Percentiles rank a stretch among this genome's conserved stretches.
Conservation (phyloP, 116 monocot genomes). For the Trichopus zeylanicus region DNA sequence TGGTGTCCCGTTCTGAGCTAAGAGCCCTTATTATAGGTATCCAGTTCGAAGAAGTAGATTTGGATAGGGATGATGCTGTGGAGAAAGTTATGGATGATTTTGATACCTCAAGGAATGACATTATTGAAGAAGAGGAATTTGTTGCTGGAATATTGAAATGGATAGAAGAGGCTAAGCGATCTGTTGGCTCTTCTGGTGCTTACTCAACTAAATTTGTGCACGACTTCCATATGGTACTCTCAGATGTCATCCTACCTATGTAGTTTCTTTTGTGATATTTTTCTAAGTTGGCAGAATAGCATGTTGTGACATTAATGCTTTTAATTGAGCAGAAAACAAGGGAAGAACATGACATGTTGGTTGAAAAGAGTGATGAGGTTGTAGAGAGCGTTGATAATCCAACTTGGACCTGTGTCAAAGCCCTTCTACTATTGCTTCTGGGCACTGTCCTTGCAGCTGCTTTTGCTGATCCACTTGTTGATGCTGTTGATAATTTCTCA, state of each 20-base stretch:
- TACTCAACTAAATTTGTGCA: conserved; percentile 41
- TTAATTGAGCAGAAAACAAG: conserved; percentile 55
- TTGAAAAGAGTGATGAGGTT: conserved; percentile 50
- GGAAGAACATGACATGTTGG: conserved; percentile 55
- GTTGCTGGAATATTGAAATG: conserved; percentile 61
- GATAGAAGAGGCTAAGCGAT: conserved; percentile 59
- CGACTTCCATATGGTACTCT: conserved; percentile 74
- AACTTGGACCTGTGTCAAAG: conserved; percentile 39
- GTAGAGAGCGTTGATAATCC: conserved; percentile 58
- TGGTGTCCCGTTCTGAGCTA: conserved; percentile 54
- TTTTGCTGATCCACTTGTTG: conserved; percentile 96
- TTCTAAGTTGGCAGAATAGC: no score
- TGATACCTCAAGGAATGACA: conserved; percentile 68
- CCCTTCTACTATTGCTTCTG: conserved; percentile 53
- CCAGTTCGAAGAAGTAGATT: conserved; percentile 49
- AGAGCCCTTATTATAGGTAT: conserved; percentile 69
- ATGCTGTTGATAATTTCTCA: conserved; percentile 90
- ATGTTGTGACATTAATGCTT: not conserved
- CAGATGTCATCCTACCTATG: no score
- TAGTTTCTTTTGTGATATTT: no score
- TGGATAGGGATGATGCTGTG: conserved; percentile 53
- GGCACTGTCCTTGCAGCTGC: conserved; percentile 66
- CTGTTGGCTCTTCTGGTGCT: conserved; percentile 34
- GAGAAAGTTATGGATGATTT: conserved; percentile 80
- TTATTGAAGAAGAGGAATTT: conserved; percentile 63